Evolutionary conservation across 441 rosid species (phyloP).

Genomic region (Croton laevigatus): DNA sequence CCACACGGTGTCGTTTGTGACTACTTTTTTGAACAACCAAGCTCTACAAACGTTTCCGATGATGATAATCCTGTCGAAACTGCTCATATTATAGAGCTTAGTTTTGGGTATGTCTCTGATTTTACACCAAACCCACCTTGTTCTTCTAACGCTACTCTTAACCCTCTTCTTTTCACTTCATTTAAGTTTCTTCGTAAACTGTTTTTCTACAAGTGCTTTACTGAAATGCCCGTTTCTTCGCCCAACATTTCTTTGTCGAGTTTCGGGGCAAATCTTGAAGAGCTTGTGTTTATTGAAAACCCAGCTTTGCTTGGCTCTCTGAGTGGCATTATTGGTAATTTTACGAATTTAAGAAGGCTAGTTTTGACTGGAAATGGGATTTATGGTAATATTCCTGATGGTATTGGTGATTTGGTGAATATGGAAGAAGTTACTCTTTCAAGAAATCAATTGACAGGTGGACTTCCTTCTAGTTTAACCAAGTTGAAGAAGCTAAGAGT

Average conservation of each 20-base stretch:
- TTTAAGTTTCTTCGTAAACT: slow-evolving; percentile 57
- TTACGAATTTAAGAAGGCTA: slow-evolving; percentile 43
- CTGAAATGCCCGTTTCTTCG: slow-evolving; percentile 28
- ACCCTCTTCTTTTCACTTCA: slow-evolving; percentile 49
- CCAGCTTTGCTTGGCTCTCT: slow-evolving; percentile 46
- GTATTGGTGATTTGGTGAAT: slow-evolving; percentile 33
- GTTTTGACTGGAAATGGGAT: slow-evolving; percentile 57
- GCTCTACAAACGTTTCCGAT: slow-evolving; percentile 14
- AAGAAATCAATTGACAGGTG: slow-evolving; percentile 50
- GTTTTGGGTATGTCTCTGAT: slow-evolving; percentile 62
- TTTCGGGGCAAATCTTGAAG: slow-evolving; percentile 48
- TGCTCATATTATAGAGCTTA: slow-evolving; percentile 54
- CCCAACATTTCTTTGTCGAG: slow-evolving; percentile 29
- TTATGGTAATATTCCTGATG: slow-evolving; percentile 44
- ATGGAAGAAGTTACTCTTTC: slow-evolving; percentile 57
- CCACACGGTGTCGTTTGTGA: slow-evolving; percentile 69
- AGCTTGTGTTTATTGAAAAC: slow-evolving; percentile 58
- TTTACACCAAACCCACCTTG: slow-evolving; percentile 60
- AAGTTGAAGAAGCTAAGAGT: slow-evolving; percentile 45
- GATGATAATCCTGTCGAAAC: slow-evolving; percentile 13
- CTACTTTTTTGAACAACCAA: slow-evolving; percentile 24
- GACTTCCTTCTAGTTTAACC: slow-evolving; percentile 21
- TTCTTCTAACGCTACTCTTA: slow-evolving; percentile 45
- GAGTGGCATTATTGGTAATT: slow-evolving; percentile 36
- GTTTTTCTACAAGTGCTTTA: slow-evolving; percentile 65